Conservation (phyloP, 495 filamentous ascomycete species). For the Corynascus novoguineensis region DNA sequence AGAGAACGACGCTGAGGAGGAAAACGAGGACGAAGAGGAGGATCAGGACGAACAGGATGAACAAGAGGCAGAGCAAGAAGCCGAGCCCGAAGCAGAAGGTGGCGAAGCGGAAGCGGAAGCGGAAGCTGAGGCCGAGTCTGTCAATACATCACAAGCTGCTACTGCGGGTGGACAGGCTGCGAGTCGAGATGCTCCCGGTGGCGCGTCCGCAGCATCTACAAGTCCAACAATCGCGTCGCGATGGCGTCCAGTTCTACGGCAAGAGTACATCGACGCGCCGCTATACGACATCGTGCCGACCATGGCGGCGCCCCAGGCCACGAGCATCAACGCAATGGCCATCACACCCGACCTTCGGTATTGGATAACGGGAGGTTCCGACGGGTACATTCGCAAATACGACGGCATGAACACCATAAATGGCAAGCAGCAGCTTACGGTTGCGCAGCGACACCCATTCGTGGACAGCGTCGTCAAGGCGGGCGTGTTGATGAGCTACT, state of each 20-base stretch:
- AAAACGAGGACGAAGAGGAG: slow-evolving; percentile 52
- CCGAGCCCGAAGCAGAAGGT: slow-evolving; percentile 22
- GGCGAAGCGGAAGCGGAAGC: too few species aligned
- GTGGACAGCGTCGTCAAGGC: slow-evolving; percentile 96
- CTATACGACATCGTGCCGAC: slow-evolving; percentile 96
- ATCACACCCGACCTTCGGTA: slow-evolving; percentile 93
- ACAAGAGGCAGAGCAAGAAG: slow-evolving; percentile 26
- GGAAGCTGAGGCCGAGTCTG: slow-evolving; percentile 37
- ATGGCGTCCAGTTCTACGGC: slow-evolving; percentile 62
- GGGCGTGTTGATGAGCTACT: slow-evolving; percentile 88
- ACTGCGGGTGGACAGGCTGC: slow-evolving; percentile 35
- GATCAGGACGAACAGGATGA: slow-evolving; percentile 53
- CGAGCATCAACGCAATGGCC: slow-evolving; percentile 88
- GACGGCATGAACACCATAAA: slow-evolving; percentile 95
- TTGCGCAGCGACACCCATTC: slow-evolving; percentile 93
- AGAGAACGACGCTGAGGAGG: slow-evolving; percentile 53
- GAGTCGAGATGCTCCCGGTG: slow-evolving; percentile 20
- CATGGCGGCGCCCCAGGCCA: slow-evolving; percentile 91
- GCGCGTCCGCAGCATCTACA: slow-evolving; percentile 46
- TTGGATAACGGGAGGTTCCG: slow-evolving; percentile 88
- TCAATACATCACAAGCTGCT: slow-evolving; percentile 48
- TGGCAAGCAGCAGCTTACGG: slow-evolving; percentile 86
- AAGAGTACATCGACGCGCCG: slow-evolving; percentile 73
- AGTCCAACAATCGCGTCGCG: slow-evolving; percentile 36
- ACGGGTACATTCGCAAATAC: slow-evolving; percentile 92